Percentiles rank a stretch among this genome's conserved stretches.
These are phyloP conservation scores for Nematodospora valgi DNA, from an alignment of 805 yeast species.

Conservation along the genomic window DNA sequence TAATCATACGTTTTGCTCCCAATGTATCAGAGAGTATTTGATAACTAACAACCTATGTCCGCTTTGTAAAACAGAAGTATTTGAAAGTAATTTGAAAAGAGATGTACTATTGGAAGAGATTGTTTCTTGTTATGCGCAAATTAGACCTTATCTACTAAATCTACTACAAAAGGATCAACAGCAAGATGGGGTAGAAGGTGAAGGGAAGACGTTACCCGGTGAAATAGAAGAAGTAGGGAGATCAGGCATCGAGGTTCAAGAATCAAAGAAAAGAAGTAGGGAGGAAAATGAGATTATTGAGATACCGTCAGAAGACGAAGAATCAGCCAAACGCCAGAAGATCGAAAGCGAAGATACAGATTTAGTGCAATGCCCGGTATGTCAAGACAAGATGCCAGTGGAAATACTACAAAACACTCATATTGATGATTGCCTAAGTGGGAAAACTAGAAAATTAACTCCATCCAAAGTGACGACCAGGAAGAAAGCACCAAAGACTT, in stretches of 20 bases:
- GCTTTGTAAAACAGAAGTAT: constrained; percentile 65
- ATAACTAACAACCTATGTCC: constrained; percentile 68
- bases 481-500: constrained; percentile 9
- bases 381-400: constrained; percentile 52
- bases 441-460: constrained; percentile 13
- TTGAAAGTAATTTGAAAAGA: constrained; percentile 66
- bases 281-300: constrained; percentile 12
- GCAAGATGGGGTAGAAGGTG: background rate
- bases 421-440: constrained; percentile 56
- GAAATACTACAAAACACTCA: constrained; percentile 56
- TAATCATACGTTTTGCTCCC: constrained; percentile 85
- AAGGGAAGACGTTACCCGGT: no score
- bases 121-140: constrained; percentile 47
- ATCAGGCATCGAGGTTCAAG: no score
- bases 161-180: constrained; percentile 1
- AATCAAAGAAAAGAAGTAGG: constrained; percentile 12
- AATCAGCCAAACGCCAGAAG: background rate
- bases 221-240: no score
- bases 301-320: constrained; percentile 12
- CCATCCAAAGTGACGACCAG: constrained; percentile 1
- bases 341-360: constrained; percentile 1
- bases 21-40: constrained; percentile 74
- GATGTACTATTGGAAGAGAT: constrained; percentile 72
- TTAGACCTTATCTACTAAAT: constrained; percentile 12
- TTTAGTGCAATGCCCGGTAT: constrained; percentile 65